These are phyloP conservation scores for Chaetomium tenue DNA, from an alignment of 495 filamentous ascomycete genomes.

Conservation along the genomic window DNA sequence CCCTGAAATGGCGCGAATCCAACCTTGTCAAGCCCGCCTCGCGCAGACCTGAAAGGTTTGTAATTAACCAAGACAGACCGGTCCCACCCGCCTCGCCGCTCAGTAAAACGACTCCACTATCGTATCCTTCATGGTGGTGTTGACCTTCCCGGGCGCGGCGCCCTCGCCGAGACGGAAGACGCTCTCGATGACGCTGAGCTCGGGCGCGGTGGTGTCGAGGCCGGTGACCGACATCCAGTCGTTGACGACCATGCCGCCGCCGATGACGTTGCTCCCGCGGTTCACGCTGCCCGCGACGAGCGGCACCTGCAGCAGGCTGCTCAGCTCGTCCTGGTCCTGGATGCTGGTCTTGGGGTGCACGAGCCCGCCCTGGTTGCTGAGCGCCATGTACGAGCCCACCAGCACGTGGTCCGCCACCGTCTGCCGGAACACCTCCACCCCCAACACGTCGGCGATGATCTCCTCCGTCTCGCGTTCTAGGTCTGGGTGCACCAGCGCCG, in stretches of 20 bases:
- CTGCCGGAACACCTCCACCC: constrained; percentile 97
- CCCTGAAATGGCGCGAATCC: constrained; percentile 5
- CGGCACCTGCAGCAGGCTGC: constrained; percentile 88
- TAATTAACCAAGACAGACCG: background rate
- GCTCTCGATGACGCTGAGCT: constrained; percentile 91
- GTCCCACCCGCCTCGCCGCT: constrained; percentile 22
- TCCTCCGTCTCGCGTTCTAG: constrained; percentile 94
- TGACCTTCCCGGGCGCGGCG: constrained; percentile 67
- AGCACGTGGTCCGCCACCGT: constrained; percentile 96
- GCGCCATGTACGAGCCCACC: constrained; percentile 90
- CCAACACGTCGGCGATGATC: constrained; percentile 93
- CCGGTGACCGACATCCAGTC: constrained; percentile 99
- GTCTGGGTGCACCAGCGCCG: constrained; percentile 94
- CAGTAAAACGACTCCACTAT: constrained; percentile 99
- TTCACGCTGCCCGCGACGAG: constrained; percentile 93
- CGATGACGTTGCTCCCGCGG: constrained; percentile 87
- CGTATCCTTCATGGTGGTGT: constrained; percentile 84
- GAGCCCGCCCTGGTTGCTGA: constrained; percentile 94
- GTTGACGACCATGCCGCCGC: constrained; percentile 97
- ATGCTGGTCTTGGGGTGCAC: constrained; percentile 96
- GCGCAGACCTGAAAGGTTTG: background rate
- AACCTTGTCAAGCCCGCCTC: background rate
- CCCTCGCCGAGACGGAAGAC: constrained; percentile 94
- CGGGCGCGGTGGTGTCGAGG: constrained; percentile 92
- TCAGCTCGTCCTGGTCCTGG: constrained; percentile 96